Evolutionary conservation across 148 eudicot species (phyloP), one percentile per base, ranked within the genome.

Genomic region (Diospyros lotus): DNA sequence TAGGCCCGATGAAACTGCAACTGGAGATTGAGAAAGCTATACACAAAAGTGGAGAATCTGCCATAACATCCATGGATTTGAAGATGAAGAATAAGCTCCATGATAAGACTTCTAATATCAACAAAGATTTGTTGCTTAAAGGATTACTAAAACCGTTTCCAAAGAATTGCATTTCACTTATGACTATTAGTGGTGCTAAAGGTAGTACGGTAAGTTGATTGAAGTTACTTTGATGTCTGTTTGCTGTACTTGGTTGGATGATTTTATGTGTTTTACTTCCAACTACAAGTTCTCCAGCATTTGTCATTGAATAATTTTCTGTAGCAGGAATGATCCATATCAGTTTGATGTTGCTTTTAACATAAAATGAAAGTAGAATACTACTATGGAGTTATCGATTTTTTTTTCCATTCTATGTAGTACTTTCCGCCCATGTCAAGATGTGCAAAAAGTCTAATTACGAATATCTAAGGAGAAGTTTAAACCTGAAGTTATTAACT

Each of bases 101-200:
- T 77, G 78, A 89, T 48, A 80, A 86, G 84, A 79, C 87, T 65
- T 73, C 94, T 78, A 69, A 89, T 80, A 76, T 83, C 18, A 84
- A 80, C 83, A 82, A 85, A 78, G 81, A 92, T 73, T 86, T 93
- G 68, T 86, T 95, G 72, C 88, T 89, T 4, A 86, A 86, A 77
- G 97, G 96, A 68, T 77, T 95, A 58, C 76, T 78, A 45, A 95
- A 93, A 77, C 91, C 97, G 48, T 95, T 95, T 76, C 97, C 97
- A 38, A 84, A 81, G 77, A 89, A 95, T 80, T 92, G 97, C 80
- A 95, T 95, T 70, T 86, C 99, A 9, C 89, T 88, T 67, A 95
- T 95, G 99, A 95, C 99, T 46, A 91, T 91, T 38, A 92, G 90
- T 75, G 99, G 98, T 70, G 99, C 99, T 6, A 95, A 95, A 85